Evolutionary conservation across 495 filamentous ascomycete species (phyloP), one percentile per base, ranked within the genome.

Genomic region (Choiromyces venosus): DNA sequence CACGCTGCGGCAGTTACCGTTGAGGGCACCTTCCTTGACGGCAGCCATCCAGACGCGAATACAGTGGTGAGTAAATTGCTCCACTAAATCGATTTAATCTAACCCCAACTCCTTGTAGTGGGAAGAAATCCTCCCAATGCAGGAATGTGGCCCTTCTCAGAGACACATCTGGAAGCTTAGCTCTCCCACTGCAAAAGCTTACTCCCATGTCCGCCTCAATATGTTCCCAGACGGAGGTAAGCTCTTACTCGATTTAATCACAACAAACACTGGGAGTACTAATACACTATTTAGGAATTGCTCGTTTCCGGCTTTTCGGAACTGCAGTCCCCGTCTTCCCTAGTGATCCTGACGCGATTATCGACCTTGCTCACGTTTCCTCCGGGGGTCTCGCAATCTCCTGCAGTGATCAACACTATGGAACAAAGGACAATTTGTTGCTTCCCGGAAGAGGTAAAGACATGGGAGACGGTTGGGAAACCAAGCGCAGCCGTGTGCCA

Each of bases 381-480:
- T 91, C 93, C 79, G 94, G 94, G 35, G 94, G 89, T 21, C 84
- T 94, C 29, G 92, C 90, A 4, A 83, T 92, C 3, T 86, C 85
- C 0, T 93, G 91, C 78, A 94, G 90, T 46, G 92, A 97, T 80
- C 88, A 96, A 83, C 93, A 97, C 82, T 97, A 91, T 80, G 92
- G 93, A 3, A 89, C 88, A 12, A 91, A 16, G 25, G 89, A 90
- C 73, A 96, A 97, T 82, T 82, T 97, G 65, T 87, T 97, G 19
- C 84, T 97, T 18, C 93, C 94, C 4, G 93, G 93, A 2, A 86
- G 94, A 37, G 94, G 94, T 9, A 88, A 90, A 80, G 90, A 97
- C 82, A 97, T 97, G 93, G 91, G 93, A 39, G 93, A 96, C 82
- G 94, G 94, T 4, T 97, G 94, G 93, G 93, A 97, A 83, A 97